phyloP scores from a whole-genome alignment of 192 early-diverging fungal genomes.

The Entrophospora sp. region DNA sequence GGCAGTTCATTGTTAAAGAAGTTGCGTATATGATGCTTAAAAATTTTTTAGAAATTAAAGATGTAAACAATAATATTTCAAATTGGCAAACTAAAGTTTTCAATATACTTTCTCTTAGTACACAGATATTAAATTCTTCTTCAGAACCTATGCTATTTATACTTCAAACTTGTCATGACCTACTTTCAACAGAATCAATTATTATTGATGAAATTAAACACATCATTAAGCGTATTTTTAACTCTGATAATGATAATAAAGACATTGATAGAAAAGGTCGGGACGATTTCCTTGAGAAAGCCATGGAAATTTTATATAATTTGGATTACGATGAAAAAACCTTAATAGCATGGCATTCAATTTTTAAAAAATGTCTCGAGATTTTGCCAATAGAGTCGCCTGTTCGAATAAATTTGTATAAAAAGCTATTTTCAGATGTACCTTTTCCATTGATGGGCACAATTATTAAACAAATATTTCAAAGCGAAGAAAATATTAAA shows the following conservation, averaged over 20 bases:
- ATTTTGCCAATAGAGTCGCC: not conserved
- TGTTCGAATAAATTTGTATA: not conserved
- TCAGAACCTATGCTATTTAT: not conserved
- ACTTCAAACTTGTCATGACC: slow-evolving; percentile 15
- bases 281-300: not conserved
- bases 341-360: slow-evolving; percentile 10
- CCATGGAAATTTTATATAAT: slow-evolving; percentile 1
- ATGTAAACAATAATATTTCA: not conserved
- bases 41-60: not conserved
- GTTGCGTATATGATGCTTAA: not conserved
- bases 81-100: slow-evolving; percentile 8
- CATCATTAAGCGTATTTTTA: not conserved
- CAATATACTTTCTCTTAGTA: slow-evolving; percentile 11
- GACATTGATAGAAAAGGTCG: not conserved
- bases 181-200: slow-evolving; percentile 9
- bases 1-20: not conserved
- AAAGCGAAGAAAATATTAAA: not conserved
- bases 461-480: slow-evolving; percentile 2
- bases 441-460: slow-evolving; percentile 4
- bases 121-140: not conserved
- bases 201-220: not conserved
- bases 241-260: not conserved
- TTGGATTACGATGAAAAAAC: not conserved
- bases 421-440: not conserved
- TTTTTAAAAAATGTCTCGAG: slow-evolving; percentile 7